These are phyloP conservation scores for Leccinum subatratum DNA, from an alignment of 1,284 basidiomycete genomes.

Conservation along the genomic window DNA sequence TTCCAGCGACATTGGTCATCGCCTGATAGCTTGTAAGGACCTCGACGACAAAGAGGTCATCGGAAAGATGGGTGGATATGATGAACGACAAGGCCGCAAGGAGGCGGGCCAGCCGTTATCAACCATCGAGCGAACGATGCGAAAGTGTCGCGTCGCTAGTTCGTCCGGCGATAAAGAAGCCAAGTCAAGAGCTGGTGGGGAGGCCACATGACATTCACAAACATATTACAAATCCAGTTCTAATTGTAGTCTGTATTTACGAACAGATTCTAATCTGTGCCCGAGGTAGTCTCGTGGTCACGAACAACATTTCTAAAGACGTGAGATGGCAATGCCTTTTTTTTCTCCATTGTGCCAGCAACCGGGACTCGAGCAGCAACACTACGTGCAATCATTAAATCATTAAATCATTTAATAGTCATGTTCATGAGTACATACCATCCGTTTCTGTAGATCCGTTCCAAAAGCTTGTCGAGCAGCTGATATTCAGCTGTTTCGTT, in stretches of 20 bases:
- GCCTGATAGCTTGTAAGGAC: slow-evolving; percentile 78
- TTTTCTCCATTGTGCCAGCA: neutral
- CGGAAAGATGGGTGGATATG: slow-evolving; percentile 83
- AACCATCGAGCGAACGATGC: slow-evolving; percentile 71
- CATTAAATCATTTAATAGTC: too few species aligned
- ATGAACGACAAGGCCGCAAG: slow-evolving; percentile 86
- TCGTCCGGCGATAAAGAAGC: slow-evolving; percentile 56
- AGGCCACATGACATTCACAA: too few species aligned
- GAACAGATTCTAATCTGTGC: too few species aligned
- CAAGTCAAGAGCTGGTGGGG: slow-evolving; percentile 63
- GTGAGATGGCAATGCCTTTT: neutral
- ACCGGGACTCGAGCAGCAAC: neutral
- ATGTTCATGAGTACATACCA: neutral
- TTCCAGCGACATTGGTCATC: slow-evolving; percentile 86
- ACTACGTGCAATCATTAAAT: neutral
- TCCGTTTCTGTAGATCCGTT: neutral
- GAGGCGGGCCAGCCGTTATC: slow-evolving; percentile 86
- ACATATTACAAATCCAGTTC: too few species aligned
- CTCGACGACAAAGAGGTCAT: slow-evolving; percentile 82
- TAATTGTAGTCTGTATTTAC: too few species aligned
- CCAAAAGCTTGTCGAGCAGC: neutral
- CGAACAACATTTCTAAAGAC: neutral
- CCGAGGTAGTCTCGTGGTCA: neutral
- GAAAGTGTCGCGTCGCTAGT: slow-evolving; percentile 49
- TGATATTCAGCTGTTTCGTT: neutral